Evolutionary conservation across 1,284 basidiomycete genomes (phyloP).

Genomic region (Pseudozyma sp.): DNA sequence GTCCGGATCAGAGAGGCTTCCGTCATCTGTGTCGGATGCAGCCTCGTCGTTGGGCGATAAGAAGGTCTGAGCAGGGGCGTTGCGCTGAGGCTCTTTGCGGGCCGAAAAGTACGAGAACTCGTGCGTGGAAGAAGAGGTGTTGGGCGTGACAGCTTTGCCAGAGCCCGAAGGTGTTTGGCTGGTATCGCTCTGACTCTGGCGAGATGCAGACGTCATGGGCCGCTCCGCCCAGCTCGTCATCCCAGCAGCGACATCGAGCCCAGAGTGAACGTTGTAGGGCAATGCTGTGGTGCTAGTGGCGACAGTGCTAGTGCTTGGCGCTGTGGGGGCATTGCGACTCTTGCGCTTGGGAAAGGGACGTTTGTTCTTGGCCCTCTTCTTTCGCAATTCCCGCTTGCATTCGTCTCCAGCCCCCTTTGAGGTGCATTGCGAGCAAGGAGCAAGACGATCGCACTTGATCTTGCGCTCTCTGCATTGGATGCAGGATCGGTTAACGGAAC

Average conservation of each 20-base stretch:
- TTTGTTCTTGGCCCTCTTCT: conserved; percentile 48
- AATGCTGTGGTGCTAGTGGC: background rate
- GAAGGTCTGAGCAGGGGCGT: background rate
- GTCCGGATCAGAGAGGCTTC: conserved; percentile 17
- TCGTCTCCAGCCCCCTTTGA: conserved; percentile 27
- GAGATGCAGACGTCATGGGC: conserved; percentile 17
- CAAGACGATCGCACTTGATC: conserved; percentile 46
- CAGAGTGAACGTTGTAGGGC: background rate
- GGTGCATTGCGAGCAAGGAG: conserved; percentile 39
- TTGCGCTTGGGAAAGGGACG: conserved; percentile 40
- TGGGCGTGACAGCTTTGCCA: conserved; percentile 23
- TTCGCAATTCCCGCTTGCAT: conserved; percentile 42
- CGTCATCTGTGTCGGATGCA: conserved; percentile 3
- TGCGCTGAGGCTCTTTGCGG: background rate
- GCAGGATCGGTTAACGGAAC: conserved; percentile 41
- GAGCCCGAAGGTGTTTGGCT: conserved; percentile 24
- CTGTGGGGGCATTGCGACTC: conserved; percentile 6
- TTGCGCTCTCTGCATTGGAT: conserved; percentile 47
- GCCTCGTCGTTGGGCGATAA: background rate
- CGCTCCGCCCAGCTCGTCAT: conserved; percentile 21
- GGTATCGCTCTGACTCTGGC: conserved; percentile 24
- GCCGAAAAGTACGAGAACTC: conserved; percentile 3
- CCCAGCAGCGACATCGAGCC: background rate
- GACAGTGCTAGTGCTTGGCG: background rate
- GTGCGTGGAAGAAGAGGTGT: conserved; percentile 27